phyloP scores from a whole-genome alignment of 2,329 filamentous ascomycete genomes.

The Fusarium torulosum region DNA sequence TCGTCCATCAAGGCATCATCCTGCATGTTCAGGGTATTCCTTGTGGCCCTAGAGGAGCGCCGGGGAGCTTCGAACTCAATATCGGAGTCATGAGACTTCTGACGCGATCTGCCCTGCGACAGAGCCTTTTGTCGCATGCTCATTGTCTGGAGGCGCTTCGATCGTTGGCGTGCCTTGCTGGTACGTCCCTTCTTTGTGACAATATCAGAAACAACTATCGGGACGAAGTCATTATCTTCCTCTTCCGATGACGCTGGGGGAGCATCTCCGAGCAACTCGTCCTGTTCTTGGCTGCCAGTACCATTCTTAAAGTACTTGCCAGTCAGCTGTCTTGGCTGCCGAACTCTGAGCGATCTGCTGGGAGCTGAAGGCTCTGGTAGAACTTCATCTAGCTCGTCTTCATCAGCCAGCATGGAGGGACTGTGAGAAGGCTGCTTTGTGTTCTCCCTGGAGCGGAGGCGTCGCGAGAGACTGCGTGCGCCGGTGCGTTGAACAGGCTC shows the following conservation, averaged over 20 bases:
- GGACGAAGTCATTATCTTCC: constrained; percentile 53
- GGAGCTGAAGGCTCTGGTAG: constrained; percentile 14
- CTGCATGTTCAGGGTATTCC: constrained; percentile 59
- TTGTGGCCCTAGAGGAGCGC: constrained; percentile 62
- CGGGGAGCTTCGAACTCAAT: constrained; percentile 67
- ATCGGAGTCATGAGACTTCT: constrained; percentile 55
- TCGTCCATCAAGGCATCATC: constrained; percentile 70
- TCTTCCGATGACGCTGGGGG: constrained; percentile 47
- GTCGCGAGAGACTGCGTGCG: constrained; percentile 22
- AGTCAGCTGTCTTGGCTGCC: constrained; percentile 47
- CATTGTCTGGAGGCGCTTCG: constrained; percentile 38
- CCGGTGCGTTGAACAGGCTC: constrained; percentile 22
- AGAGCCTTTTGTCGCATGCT: constrained; percentile 25
- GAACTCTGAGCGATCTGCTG: constrained; percentile 44
- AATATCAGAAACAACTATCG: constrained; percentile 56
- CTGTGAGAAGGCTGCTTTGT: constrained; percentile 39
- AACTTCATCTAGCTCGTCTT: constrained; percentile 38
- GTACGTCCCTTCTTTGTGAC: constrained; percentile 42
- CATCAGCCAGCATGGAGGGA: constrained; percentile 29
- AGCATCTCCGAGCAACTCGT: constrained; percentile 52
- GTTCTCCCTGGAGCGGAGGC: constrained; percentile 47
- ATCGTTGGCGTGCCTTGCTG: constrained; percentile 37
- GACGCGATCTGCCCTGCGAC: constrained; percentile 15
- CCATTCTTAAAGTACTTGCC: constrained; percentile 45
- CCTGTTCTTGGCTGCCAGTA: constrained; percentile 44